Evolutionary conservation across 2,329 filamentous ascomycete genomes (phyloP).

Genomic region (Scedosporium boydii): DNA sequence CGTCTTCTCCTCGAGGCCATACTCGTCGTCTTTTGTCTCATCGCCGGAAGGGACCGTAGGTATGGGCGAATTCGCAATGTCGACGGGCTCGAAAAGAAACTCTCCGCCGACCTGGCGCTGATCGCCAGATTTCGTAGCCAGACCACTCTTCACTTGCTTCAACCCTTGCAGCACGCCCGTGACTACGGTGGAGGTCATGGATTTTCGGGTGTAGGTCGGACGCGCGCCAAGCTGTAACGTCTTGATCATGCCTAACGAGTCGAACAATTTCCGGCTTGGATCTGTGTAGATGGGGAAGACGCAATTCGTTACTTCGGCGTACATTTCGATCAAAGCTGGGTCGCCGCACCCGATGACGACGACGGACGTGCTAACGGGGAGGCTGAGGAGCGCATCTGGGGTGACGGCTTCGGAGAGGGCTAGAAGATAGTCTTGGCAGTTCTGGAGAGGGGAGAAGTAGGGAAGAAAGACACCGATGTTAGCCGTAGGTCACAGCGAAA

Average conservation of each 20-base stretch:
- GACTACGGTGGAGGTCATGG: slow-evolving; percentile 38
- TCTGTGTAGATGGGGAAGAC: slow-evolving; percentile 72
- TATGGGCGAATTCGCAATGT: slow-evolving; percentile 28
- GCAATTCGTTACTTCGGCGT: slow-evolving; percentile 52
- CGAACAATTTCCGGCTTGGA: slow-evolving; percentile 56
- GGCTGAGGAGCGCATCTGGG: slow-evolving; percentile 35
- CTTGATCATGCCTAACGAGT: slow-evolving; percentile 57
- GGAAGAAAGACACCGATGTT: background rate
- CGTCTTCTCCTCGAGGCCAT: slow-evolving; percentile 39
- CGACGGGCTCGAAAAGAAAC: slow-evolving; percentile 59
- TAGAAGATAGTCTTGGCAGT: slow-evolving; percentile 67
- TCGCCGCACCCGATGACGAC: slow-evolving; percentile 65
- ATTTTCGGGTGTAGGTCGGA: slow-evolving; percentile 52
- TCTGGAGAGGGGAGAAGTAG: slow-evolving; percentile 30
- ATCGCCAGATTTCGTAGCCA: slow-evolving; percentile 56
- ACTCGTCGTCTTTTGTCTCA: slow-evolving; percentile 16
- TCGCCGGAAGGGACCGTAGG: slow-evolving; percentile 9
- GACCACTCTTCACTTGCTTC: slow-evolving; percentile 43
- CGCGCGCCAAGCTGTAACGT: slow-evolving; percentile 49
- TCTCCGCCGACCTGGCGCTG: slow-evolving; percentile 65
- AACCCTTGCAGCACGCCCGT: slow-evolving; percentile 51
- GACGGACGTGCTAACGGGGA: slow-evolving; percentile 51
- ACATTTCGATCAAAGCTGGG: slow-evolving; percentile 57
- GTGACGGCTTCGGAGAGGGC: slow-evolving; percentile 50
- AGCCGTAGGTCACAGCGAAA: background rate